Evolutionary conservation across 83 land plant genomes (phyloP), one percentile per base, ranked within the genome.

Genomic region (Larix sibirica): DNA sequence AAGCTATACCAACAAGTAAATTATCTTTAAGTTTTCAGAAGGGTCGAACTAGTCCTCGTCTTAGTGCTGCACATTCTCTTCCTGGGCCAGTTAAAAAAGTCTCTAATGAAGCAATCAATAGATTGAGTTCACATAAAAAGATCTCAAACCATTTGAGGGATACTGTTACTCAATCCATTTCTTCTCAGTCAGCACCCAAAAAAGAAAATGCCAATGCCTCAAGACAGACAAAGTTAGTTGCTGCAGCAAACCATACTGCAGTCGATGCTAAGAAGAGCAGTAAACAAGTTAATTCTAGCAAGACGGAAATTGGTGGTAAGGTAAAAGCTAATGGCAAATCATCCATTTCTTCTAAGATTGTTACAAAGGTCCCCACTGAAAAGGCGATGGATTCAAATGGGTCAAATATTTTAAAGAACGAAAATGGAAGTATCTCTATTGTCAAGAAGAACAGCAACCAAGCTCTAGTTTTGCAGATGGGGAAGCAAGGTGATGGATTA

Each of bases 61-160:
- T 74, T 21, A 74, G 77, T 13, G 4, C 77, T 74, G 58, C 58
- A 74, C 56, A 21, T 74, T 74, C 77, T 74, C 77, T 74, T 10
- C 77, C 58, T 42, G 56, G 58, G 56, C 77, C 77, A 74, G 12
- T 40, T 28, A 74, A 21, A 74, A 74, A 74, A 50, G 47, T 74
- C 10, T 74, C 77, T 23, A 74, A 10, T 74, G 77, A 74, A 44
- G 77, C 77, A 74, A 74, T 74, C 77, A 74, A 74, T 8, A 74
- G 77, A 74, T 74, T 74, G 58, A 74, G 77, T 74, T 74, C 77
- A 18, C 77, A 74, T 44, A 74, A 74, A 13, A 14, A 54, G 16
- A 54, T n/a, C n/a, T n/a, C n/a, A n/a, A n/a, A n/a, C n/a, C n/a
- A n/a, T n/a, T n/a, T 24, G 21, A 40, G 26, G 75, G 47, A 36